A percentile compares a stretch with the other conserved stretches of the same genome.
Evolutionary conservation across 768 basidiomycete species (phyloP).

Genomic region (Postia placenta): DNA sequence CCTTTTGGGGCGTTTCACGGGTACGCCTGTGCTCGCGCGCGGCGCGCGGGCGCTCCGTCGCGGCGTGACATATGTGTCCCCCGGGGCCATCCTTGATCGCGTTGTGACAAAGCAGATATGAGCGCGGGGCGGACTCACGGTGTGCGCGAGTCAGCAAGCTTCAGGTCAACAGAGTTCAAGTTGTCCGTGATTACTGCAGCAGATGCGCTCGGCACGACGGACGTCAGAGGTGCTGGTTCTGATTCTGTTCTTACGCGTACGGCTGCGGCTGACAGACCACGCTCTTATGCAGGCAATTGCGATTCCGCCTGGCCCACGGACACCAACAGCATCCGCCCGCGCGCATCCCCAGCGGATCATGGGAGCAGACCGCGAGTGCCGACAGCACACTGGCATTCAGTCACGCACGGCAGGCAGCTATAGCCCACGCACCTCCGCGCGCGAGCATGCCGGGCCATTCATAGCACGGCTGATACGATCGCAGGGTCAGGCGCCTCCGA

Average conservation of each 20-base stretch:
- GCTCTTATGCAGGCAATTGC: not conserved
- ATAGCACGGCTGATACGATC: not conserved
- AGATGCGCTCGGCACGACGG: too few relatives aligned
- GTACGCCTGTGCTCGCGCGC: not conserved
- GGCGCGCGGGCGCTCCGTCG: not conserved
- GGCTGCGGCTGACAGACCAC: too few relatives aligned
- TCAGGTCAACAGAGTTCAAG: too few relatives aligned
- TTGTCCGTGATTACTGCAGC: too few relatives aligned
- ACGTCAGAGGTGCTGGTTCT: too few relatives aligned
- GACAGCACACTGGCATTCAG: too few relatives aligned
- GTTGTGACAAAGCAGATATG: not conserved
- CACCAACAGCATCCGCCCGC: not conserved
- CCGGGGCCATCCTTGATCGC: not conserved
- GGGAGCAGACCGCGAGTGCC: not conserved
- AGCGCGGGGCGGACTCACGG: not conserved
- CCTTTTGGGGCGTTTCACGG: not conserved
- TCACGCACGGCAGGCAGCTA: too few relatives aligned
- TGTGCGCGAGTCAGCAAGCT: not conserved
- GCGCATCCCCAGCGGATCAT: not conserved
- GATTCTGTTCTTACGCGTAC: too few relatives aligned
- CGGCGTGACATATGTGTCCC: not conserved
- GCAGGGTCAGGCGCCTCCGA: not conserved
- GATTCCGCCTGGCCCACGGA: not conserved
- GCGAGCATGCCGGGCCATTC: not conserved
- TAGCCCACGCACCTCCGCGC: not conserved